Conservation (phyloP, 352 stramenopile species). For the Hyaloperonospora arabidopsidis region DNA sequence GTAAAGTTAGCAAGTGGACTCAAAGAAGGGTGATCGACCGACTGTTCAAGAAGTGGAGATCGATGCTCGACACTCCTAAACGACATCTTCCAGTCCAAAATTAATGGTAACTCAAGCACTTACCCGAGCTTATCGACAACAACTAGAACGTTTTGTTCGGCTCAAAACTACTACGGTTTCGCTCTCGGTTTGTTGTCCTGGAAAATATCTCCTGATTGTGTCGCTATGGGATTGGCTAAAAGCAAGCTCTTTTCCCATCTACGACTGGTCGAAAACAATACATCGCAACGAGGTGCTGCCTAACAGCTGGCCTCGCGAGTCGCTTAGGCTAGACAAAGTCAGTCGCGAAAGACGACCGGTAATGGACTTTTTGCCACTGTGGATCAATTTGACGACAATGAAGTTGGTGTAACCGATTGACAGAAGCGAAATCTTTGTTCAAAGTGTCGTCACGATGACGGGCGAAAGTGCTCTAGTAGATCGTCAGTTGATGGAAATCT, state of each 20-base stretch:
- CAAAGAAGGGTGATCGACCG: too few relatives aligned
- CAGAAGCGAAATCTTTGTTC: conserved; percentile 92
- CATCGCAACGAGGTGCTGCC: conserved; percentile 16
- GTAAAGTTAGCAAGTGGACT: too few relatives aligned
- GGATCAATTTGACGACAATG: conserved; percentile 60
- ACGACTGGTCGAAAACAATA: conserved; percentile 15
- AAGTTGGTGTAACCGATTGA: conserved; percentile 84
- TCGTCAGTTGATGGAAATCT: conserved; percentile 90
- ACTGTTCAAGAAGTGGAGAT: too few relatives aligned
- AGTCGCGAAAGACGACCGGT: conserved; percentile 68
- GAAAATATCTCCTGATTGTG: conserved; percentile 19
- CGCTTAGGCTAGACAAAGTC: conserved; percentile 33
- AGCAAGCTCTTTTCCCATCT: background rate
- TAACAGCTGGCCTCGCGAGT: conserved; percentile 7
- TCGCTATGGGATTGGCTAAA: conserved; percentile 19
- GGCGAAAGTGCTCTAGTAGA: conserved; percentile 90
- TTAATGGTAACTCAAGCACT: background rate
- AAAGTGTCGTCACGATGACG: conserved; percentile 51
- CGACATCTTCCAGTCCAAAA: too few relatives aligned
- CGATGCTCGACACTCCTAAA: too few relatives aligned
- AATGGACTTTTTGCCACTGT: conserved; percentile 52
- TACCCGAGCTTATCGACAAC: too few relatives aligned
- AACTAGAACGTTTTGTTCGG: background rate
- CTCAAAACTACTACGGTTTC: conserved; percentile 19
- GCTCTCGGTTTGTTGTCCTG: conserved; percentile 7